Evolutionary conservation across 176 grass and related monocot species (phyloP).

Genomic region (Rhynchospora tenuis): DNA sequence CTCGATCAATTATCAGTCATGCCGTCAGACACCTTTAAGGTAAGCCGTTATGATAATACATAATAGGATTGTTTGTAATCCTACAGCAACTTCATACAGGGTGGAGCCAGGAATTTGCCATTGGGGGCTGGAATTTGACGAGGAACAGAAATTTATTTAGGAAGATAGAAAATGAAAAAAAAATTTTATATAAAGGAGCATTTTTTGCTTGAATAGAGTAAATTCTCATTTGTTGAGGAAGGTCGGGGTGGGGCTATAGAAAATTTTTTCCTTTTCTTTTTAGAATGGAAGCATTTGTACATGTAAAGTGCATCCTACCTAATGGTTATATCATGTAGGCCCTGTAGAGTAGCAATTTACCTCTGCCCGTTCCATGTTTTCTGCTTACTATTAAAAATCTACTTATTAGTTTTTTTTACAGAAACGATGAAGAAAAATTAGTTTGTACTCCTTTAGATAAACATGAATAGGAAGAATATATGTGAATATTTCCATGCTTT

Average conservation of each 20-base stretch:
- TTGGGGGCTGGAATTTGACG: no score
- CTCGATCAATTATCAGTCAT: conserved; percentile 95
- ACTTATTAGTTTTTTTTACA: neutral
- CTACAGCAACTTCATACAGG: neutral
- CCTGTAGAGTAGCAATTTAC: neutral
- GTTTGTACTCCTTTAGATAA: neutral
- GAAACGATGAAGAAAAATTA: neutral
- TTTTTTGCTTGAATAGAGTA: no score
- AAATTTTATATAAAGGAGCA: no score
- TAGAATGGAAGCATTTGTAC: no score
- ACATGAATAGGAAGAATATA: neutral
- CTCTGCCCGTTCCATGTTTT: neutral
- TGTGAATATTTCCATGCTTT: neutral
- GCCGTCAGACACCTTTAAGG: conserved; percentile 71
- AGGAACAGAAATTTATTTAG: no score
- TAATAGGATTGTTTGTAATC: neutral
- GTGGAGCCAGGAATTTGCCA: no score
- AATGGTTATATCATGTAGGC: neutral
- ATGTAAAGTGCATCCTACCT: neutral
- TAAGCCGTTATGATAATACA: conserved; percentile 12
- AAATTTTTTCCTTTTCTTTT: no score
- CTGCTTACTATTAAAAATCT: neutral
- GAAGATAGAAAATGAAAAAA: no score
- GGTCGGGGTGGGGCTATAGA: no score
- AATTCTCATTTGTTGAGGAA: no score